These are phyloP conservation scores for Protoeuglena noctilucae DNA, from an alignment of 139 green algal species.

Conservation along the genomic window DNA sequence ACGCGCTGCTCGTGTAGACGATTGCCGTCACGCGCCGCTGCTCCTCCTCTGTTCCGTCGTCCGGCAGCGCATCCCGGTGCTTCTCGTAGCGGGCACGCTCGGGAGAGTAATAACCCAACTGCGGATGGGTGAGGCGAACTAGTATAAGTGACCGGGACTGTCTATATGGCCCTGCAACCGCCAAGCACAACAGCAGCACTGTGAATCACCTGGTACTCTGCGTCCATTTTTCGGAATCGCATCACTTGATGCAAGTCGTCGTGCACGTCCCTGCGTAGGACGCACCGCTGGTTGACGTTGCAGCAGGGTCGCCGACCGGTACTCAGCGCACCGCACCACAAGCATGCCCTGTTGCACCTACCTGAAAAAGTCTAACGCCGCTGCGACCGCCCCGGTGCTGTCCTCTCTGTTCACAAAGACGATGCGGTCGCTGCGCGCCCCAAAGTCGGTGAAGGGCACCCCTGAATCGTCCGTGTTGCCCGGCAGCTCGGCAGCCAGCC, in stretches of 20 bases:
- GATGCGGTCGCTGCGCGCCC: conserved; percentile 8
- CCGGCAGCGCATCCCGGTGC: conserved; percentile 31
- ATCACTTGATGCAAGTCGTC: conserved; percentile 25
- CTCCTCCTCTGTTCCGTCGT: conserved; percentile 21
- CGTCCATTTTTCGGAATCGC: conserved; percentile 11
- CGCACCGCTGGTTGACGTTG: no score
- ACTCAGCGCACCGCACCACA: no score
- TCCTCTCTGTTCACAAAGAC: conserved; percentile 12
- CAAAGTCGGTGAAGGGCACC: no score
- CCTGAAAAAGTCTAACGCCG: conserved; percentile 17
- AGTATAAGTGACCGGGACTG: no score
- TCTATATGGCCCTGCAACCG: no score
- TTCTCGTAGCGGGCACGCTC: conserved; percentile 17
- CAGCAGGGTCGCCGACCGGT: background rate
- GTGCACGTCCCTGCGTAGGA: no score
- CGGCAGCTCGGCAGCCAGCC: background rate
- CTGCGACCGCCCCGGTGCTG: conserved; percentile 13
- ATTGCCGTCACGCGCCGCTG: conserved; percentile 22
- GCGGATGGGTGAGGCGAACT: no score
- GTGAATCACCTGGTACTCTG: conserved; percentile 37
- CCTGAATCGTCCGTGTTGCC: background rate
- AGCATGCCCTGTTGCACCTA: conserved; percentile 19
- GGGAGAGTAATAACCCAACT: conserved; percentile 13
- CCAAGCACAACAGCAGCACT: no score
- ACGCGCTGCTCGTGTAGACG: conserved; percentile 25